Evolutionary conservation across 345 rosid genomes (phyloP).

Genomic region (Heritiera fomes): DNA sequence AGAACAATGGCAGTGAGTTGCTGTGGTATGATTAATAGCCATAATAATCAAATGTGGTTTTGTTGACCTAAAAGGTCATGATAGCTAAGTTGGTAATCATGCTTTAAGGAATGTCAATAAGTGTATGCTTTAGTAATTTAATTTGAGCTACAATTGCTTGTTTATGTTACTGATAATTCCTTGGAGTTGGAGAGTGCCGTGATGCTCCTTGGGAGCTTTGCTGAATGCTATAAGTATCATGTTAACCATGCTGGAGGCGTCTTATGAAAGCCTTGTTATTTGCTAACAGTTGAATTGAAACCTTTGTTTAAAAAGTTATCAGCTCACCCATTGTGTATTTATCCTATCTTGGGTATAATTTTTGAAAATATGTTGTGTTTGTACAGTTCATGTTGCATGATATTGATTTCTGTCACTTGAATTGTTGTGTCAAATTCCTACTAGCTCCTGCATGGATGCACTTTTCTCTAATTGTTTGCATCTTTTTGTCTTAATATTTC

Average conservation of each 20-base stretch:
- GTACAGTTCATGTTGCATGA: neutral
- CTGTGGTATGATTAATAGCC: neutral
- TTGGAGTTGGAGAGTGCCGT: neutral
- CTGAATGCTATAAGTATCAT: conserved; percentile 9
- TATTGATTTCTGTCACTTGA: conserved; percentile 7
- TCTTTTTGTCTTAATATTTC: neutral
- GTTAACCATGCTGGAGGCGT: neutral
- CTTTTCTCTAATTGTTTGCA: neutral
- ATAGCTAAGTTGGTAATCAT: neutral
- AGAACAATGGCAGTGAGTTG: conserved; percentile 1
- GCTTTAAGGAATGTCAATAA: neutral
- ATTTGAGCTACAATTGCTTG: neutral
- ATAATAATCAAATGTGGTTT: conserved; percentile 11
- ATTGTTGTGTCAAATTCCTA: neutral
- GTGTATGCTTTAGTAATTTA: neutral
- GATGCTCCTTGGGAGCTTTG: neutral
- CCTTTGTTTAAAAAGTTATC: neutral
- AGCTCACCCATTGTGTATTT: neutral
- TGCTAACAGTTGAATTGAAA: neutral
- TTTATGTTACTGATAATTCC: neutral
- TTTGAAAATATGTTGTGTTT: neutral
- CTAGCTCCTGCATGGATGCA: neutral
- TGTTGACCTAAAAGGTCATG: neutral
- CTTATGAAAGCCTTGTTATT: neutral
- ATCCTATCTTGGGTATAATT: neutral